These are phyloP conservation scores for Powellomyces hirtus DNA, from an alignment of 192 early-diverging fungal genomes.

Conservation along the genomic window DNA sequence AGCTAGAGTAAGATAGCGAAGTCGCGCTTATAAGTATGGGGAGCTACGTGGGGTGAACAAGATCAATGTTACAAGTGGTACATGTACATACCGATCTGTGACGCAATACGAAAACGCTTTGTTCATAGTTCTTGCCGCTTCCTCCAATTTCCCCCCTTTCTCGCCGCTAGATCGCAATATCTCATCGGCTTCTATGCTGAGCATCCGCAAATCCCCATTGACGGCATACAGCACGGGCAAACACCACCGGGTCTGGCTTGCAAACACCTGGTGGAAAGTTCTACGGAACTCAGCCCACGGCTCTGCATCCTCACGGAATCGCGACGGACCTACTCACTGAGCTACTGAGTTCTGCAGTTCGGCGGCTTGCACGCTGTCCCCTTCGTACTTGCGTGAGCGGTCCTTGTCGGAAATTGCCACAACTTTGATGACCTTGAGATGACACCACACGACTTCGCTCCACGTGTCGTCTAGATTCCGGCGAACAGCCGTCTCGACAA, in stretches of 20 bases:
- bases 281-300: constrained; percentile 21
- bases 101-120: constrained; percentile 86
- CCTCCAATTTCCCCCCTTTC: constrained; percentile 68
- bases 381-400: neutral
- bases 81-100: constrained; percentile 76
- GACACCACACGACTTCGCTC: constrained; percentile 14
- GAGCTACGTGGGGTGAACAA: neutral
- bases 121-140: constrained; percentile 80
- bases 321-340: constrained; percentile 16
- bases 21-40: too few relatives aligned
- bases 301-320: neutral
- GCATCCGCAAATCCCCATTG: constrained; percentile 53
- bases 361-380: constrained; percentile 7
- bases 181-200: constrained; percentile 60
- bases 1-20: too few relatives aligned
- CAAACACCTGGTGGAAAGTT: constrained; percentile 49
- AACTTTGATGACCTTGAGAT: constrained; percentile 4
- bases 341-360: constrained; percentile 27
- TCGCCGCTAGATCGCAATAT: constrained; percentile 32
- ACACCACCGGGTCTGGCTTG: constrained; percentile 51
- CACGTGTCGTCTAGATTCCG: neutral
- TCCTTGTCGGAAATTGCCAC: neutral
- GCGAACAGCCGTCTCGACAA: neutral
- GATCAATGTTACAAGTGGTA: constrained; percentile 5
- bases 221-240: constrained; percentile 63